Percentiles rank a stretch among this genome's conserved stretches.
Evolutionary conservation across 1,284 basidiomycete genomes (phyloP).

Genomic region (Ganoderma leucocontextum): DNA sequence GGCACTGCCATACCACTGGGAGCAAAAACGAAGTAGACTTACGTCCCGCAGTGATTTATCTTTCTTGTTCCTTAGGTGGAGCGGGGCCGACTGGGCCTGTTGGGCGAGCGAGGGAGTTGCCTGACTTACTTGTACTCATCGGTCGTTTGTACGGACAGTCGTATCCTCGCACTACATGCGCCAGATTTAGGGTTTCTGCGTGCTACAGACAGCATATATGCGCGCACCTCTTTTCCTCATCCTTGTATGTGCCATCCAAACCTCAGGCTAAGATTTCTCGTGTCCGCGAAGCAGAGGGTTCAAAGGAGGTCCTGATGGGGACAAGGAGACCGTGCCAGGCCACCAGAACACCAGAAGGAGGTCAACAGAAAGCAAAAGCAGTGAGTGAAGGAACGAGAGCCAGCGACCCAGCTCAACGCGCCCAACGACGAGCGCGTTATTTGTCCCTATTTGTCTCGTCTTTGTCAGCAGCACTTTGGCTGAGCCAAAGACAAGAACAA

Average conservation of each 20-base stretch:
- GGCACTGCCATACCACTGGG: background rate
- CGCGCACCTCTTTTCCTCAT: slow-evolving; percentile 75
- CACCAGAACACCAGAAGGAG: background rate
- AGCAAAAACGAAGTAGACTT: slow-evolving; percentile 38
- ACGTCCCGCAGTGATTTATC: slow-evolving; percentile 78
- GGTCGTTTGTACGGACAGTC: slow-evolving; percentile 78
- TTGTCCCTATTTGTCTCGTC: slow-evolving; percentile 24
- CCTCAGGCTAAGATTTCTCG: slow-evolving; percentile 72
- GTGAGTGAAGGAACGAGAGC: too few species aligned
- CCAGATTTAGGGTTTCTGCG: background rate
- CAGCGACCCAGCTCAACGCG: slow-evolving; percentile 26
- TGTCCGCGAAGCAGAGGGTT: slow-evolving; percentile 72
- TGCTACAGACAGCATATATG: background rate
- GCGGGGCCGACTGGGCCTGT: slow-evolving; percentile 83
- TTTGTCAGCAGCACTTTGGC: slow-evolving; percentile 26
- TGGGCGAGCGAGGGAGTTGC: slow-evolving; percentile 80
- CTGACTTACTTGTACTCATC: slow-evolving; percentile 91
- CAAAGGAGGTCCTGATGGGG: slow-evolving; percentile 54
- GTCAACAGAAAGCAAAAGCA: background rate
- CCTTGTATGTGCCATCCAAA: slow-evolving; percentile 64
- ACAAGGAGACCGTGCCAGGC: background rate
- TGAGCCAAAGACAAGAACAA: slow-evolving; percentile 97
- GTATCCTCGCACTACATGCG: slow-evolving; percentile 62
- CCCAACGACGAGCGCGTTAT: slow-evolving; percentile 28
- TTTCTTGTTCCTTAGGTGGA: slow-evolving; percentile 70